Evolutionary conservation across 2,329 filamentous ascomycete species (phyloP), one percentile per base, ranked within the genome.

Genomic region (Arthrobotrys entomopaga): DNA sequence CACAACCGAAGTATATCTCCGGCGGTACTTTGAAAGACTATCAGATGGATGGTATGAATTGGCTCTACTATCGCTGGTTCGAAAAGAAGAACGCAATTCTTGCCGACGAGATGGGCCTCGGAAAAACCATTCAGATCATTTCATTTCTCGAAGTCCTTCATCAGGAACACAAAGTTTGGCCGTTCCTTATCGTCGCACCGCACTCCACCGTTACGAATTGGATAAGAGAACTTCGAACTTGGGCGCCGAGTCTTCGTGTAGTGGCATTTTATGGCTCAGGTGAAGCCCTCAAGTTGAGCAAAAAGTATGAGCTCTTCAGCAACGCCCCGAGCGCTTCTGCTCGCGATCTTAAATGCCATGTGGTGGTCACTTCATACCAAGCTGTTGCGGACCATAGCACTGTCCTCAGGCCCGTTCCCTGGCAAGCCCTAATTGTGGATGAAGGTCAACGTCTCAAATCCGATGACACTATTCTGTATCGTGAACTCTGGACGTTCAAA

Each of bases 31-130:
- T 98, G 70, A 98, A 98, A 93, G 87, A 88, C 38, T 98, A 99
- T 79, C 95, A 99, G 80, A 83, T 96, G 50, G 91, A 97, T 71
- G 95, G 48, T n/a, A 64, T 50, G 59, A 78, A 77, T 79, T 99
- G 95, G 93, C 86, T 99, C 1, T 89, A 97, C 71, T 93, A 91
- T 80, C 95, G 95, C 80, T 98, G 92, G 84, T 91, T 93, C 78
- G 85, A 87, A 58, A 86, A 89, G 77, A 89, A 91, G 79, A 98
- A 95, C 79, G 91, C 93, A 26, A 94, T 98, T 70, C 86, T 98
- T 5, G 95, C 95, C 0, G 95, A 99, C 80, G 95, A 99, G 80
- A 99, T 99, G 95, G 95, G 95, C 46, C 87, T 99, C 1, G 95
- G 95, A 34, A 99, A 99, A 83, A 99, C 95, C 0, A 92, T 99